A percentile compares a stretch with the other conserved stretches of the same genome.
phyloP scores from a whole-genome alignment of 805 yeast species.

The Candida koratica region DNA sequence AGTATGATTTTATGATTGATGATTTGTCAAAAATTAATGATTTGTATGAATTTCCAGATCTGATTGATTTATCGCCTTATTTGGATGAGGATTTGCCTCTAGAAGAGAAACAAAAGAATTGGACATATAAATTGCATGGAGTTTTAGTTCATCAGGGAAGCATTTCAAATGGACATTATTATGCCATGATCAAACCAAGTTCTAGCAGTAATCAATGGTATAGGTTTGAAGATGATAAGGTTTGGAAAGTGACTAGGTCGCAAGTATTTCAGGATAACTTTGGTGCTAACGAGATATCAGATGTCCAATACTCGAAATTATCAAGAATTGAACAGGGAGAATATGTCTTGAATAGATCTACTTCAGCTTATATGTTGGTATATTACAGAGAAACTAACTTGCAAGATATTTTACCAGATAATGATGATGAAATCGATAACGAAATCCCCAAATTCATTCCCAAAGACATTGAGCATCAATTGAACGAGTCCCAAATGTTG shows the following conservation, averaged over 20 bases:
- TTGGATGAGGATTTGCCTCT: slow-evolving; percentile 54
- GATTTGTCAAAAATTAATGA: slow-evolving; percentile 89
- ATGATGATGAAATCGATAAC: slow-evolving; percentile 40
- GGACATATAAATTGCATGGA: slow-evolving; percentile 84
- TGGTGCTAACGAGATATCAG: slow-evolving; percentile 67
- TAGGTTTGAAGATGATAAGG: slow-evolving; percentile 93
- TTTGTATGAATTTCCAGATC: slow-evolving; percentile 81
- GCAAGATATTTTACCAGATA: slow-evolving; percentile 56
- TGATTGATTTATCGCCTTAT: slow-evolving; percentile 75
- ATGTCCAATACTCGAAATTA: slow-evolving; percentile 46
- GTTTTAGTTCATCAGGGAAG: slow-evolving; percentile 96
- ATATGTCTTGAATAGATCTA: slow-evolving; percentile 67
- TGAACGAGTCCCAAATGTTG: slow-evolving; percentile 50
- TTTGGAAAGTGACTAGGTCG: slow-evolving; percentile 75
- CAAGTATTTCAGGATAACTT: slow-evolving; percentile 91
- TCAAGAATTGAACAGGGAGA: slow-evolving; percentile 59
- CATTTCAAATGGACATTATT: slow-evolving; percentile 93
- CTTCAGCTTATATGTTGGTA: slow-evolving; percentile 96
- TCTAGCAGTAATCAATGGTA: slow-evolving; percentile 66
- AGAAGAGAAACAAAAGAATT: slow-evolving; percentile 47
- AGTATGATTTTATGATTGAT: slow-evolving; percentile 87
- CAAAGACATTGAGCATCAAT: slow-evolving; percentile 59
- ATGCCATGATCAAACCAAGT: slow-evolving; percentile 85
- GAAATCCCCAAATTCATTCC: slow-evolving; percentile 63
- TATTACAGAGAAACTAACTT: slow-evolving; percentile 68